These are phyloP conservation scores for Aeminium ludgeri DNA, from an alignment of 495 filamentous ascomycete genomes.

Conservation along the genomic window DNA sequence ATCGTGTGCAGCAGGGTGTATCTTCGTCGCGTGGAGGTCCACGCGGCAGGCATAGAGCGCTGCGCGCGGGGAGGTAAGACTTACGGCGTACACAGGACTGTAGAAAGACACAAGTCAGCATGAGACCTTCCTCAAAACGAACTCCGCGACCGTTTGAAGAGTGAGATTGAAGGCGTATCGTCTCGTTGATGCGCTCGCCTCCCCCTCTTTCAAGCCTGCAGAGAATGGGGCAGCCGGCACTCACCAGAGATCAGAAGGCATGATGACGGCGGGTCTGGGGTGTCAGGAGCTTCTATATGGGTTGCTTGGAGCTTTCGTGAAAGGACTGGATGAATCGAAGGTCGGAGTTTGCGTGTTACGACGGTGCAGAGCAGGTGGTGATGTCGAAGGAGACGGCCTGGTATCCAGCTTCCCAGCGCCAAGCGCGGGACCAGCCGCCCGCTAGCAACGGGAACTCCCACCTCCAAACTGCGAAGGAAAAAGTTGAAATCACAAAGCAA, in stretches of 20 bases:
- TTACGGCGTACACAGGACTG: slow-evolving; percentile 97
- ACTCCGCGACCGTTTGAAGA: no score
- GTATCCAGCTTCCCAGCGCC: no score
- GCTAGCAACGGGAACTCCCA: no score
- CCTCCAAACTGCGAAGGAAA: neutral
- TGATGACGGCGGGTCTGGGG: slow-evolving; percentile 25
- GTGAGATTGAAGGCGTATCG: neutral
- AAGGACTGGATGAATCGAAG: no score
- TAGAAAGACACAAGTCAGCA: slow-evolving; percentile 28
- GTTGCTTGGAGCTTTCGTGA: no score
- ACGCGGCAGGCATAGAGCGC: neutral
- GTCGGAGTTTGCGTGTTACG: no score
- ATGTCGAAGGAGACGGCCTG: no score
- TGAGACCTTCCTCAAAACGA: slow-evolving; percentile 1
- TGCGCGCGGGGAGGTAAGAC: slow-evolving; percentile 28
- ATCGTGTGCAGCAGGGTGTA: neutral
- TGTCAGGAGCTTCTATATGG: no score
- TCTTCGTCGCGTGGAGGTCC: neutral
- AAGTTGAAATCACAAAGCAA: neutral
- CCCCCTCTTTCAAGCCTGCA: neutral
- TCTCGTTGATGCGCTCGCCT: neutral
- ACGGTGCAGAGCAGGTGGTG: no score
- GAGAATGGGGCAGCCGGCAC: slow-evolving; percentile 24
- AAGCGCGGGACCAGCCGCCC: no score
- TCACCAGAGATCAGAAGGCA: slow-evolving; percentile 53